Conservation (phyloP, 225 moss, liverwort and hornwort species). For the Asterella californica region DNA sequence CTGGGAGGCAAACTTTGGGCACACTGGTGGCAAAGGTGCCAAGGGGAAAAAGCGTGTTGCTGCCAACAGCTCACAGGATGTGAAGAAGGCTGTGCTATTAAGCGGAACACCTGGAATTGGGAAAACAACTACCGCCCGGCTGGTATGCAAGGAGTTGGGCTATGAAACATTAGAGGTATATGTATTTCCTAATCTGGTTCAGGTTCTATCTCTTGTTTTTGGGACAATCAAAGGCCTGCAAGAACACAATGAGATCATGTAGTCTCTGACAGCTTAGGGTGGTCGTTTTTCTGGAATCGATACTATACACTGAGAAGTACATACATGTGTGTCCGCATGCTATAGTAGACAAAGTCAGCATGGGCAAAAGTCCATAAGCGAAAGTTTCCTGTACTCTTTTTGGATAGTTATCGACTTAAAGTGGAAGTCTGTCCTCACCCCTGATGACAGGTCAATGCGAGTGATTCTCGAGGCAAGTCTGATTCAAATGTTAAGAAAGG, state of each 20-base stretch:
- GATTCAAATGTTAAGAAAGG: constrained; percentile 74
- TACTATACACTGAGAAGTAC: too few relatives aligned
- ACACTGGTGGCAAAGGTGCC: constrained; percentile 46
- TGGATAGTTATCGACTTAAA: background rate
- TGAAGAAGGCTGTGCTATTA: constrained; percentile 82
- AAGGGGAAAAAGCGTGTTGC: constrained; percentile 60
- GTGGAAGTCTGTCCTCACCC: background rate
- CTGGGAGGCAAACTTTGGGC: constrained; percentile 58
- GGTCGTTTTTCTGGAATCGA: too few relatives aligned
- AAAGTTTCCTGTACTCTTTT: background rate
- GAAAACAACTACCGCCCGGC: constrained; percentile 92
- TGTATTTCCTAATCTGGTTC: background rate
- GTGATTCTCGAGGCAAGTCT: constrained; percentile 93
- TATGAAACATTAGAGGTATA: constrained; percentile 78
- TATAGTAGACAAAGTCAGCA: background rate
- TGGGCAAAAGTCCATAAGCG: background rate
- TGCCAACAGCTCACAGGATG: constrained; percentile 43
- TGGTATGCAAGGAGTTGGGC: constrained; percentile 76
- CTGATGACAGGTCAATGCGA: constrained; percentile 75
- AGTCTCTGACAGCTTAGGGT: too few relatives aligned
- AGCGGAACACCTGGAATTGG: constrained; percentile 96
- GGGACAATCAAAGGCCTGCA: too few relatives aligned
- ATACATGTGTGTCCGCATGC: too few relatives aligned
- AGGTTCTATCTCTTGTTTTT: background rate
- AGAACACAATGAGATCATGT: too few relatives aligned